Evolutionary conservation across 495 filamentous ascomycete genomes (phyloP), one percentile per base, ranked within the genome.

Genomic region (Rhypophila decipiens): DNA sequence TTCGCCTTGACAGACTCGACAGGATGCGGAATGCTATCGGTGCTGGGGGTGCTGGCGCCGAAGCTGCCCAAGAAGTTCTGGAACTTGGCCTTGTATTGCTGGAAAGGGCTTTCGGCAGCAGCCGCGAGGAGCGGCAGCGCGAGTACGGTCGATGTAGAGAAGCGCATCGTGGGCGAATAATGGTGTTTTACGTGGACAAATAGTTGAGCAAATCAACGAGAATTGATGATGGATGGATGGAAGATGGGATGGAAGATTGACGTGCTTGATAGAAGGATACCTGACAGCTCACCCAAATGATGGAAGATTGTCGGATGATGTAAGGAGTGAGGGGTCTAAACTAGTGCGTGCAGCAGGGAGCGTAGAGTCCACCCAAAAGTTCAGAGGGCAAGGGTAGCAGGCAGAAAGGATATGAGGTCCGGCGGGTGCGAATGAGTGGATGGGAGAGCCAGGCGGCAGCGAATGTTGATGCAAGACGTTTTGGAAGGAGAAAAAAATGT

Each of bases 61-160:
- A 60, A 64, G 48, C 53, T 67, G 58, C 65, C 61, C 39, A 76
- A 52, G 54, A 75, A 72, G 52, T 88, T 83, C 41, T 73, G 72
- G 55, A 89, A 79, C 47, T 68, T 84, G 68, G 75, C 91, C 80
- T 69, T 85, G 72, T 74, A 89, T 75, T 63, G 65, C 39, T 63
- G 57, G 44, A 68, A 63, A 10, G 71, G 66, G 39, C 63, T 59
- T 40, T 75, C 71, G 52, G 70, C 69, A 11, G 85, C 85, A 42
- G 75, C 68, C 47, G 82, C 84, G 57, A 93, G 71, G 19, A 84
- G 73, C 49, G 86, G 83, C 53, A 90, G 78, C 51, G 76, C 71
- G 49, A 88, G 73, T 29, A 82, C 52, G 53, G 87, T 56, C 23
- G 69, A 65, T 41, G 79, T 72, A 51, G 81, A 75, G 71, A 87